A percentile compares a stretch with the other conserved stretches of the same genome.
These are phyloP conservation scores for Magnusiomyces paraingens DNA, from an alignment of 1,139 yeast species.

Conservation along the genomic window DNA sequence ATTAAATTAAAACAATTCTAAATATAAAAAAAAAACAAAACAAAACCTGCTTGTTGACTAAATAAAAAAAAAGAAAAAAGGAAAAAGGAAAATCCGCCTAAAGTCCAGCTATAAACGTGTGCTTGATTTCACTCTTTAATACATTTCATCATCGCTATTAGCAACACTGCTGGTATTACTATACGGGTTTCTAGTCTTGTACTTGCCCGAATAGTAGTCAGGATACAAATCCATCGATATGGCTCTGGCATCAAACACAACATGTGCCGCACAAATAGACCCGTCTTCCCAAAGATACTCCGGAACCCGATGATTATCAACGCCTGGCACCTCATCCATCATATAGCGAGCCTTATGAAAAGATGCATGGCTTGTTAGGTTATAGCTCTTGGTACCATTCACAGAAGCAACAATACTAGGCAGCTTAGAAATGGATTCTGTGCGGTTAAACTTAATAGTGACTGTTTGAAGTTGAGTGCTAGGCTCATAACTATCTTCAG, in stretches of 20 bases:
- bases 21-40: background rate
- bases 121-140: background rate
- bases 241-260: constrained; percentile 1
- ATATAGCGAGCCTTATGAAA: background rate
- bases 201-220: background rate
- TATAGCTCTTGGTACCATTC: background rate
- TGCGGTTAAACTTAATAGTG: constrained; percentile 1
- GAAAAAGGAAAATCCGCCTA: background rate
- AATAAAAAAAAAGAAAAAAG: background rate
- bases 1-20: too few species aligned
- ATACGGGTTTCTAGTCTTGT: background rate
- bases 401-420: background rate
- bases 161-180: background rate
- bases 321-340: background rate
- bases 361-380: background rate
- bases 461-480: background rate
- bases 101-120: too few species aligned
- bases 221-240: background rate
- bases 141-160: background rate
- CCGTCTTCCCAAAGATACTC: background rate
- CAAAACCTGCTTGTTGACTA: background rate
- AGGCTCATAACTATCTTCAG: background rate
- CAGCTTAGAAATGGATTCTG: background rate
- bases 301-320: background rate
- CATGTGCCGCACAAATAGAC: background rate